Conservation (phyloP, 2,329 filamentous ascomycete genomes). For the Pseudogymnoascus sp. region DNA sequence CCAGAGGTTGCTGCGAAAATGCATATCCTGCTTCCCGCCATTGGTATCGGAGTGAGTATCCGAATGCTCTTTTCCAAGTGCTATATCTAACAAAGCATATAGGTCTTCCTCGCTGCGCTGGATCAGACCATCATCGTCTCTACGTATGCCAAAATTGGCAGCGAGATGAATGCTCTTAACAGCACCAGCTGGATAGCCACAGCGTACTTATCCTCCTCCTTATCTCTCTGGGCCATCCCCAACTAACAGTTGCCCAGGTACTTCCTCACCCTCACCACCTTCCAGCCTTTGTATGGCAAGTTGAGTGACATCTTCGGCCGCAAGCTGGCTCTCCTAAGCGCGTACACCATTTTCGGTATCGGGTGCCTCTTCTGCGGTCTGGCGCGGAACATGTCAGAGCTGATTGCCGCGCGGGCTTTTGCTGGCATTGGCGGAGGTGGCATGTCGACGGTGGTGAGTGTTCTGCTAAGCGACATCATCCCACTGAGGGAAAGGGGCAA, state of each 20-base stretch:
- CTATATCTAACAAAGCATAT: slow-evolving; percentile 8
- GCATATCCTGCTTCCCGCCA: slow-evolving; percentile 50
- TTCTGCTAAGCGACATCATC: slow-evolving; percentile 64
- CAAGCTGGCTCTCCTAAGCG: slow-evolving; percentile 55
- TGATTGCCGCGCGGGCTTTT: slow-evolving; percentile 53
- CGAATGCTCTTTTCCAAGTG: not conserved
- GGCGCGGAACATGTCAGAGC: slow-evolving; percentile 52
- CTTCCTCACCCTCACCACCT: slow-evolving; percentile 65
- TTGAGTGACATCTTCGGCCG: slow-evolving; percentile 64
- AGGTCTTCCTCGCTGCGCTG: slow-evolving; percentile 64
- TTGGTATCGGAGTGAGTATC: slow-evolving; percentile 49
- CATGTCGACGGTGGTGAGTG: slow-evolving; percentile 61
- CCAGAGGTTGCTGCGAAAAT: slow-evolving; percentile 33
- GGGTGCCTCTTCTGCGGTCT: slow-evolving; percentile 57
- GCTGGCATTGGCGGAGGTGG: slow-evolving; percentile 60
- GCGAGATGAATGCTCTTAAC: slow-evolving; percentile 64
- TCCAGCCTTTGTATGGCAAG: slow-evolving; percentile 67
- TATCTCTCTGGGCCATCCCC: not conserved
- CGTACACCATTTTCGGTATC: slow-evolving; percentile 55
- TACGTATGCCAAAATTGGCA: slow-evolving; percentile 72
- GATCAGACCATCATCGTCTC: slow-evolving; percentile 72
- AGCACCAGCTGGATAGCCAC: slow-evolving; percentile 69
- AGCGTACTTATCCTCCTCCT: slow-evolving; percentile 25
- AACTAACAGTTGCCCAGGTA: slow-evolving; percentile 37
- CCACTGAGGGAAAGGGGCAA: slow-evolving; percentile 59